Evolutionary conservation across 768 basidiomycete species (phyloP).

Genomic region (Leccinum rimulosum): DNA sequence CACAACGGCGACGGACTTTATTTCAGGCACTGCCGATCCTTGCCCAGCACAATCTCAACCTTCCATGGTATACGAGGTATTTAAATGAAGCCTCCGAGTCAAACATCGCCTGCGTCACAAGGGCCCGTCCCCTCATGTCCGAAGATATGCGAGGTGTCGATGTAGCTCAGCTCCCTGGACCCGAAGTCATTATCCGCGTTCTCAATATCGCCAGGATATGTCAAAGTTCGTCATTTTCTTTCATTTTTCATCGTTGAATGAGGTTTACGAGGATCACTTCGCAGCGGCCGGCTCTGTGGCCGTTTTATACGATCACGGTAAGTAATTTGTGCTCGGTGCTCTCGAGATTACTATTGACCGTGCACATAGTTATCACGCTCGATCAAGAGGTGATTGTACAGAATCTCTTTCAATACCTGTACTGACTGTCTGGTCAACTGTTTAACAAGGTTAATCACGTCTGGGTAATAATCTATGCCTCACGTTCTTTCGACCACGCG

Average conservation of each 20-base stretch:
- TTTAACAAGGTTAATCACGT: neutral
- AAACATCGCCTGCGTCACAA: too few species aligned
- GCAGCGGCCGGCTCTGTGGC: neutral
- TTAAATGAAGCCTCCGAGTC: too few species aligned
- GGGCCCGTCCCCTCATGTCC: too few species aligned
- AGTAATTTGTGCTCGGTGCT: neutral
- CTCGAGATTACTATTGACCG: neutral
- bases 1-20: too few species aligned
- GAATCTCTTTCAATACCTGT: neutral
- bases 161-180: neutral
- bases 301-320: neutral
- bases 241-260: neutral
- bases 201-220: neutral
- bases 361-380: constrained; percentile 8
- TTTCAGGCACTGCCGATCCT: too few species aligned
- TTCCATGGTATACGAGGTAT: too few species aligned
- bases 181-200: neutral
- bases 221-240: neutral
- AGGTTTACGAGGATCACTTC: neutral
- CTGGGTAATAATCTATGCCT: neutral
- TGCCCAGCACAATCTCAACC: too few species aligned
- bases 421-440: neutral
- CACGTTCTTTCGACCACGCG: neutral
- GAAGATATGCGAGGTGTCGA: neutral
- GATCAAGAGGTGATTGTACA: neutral